Base-by-base conservation (phyloP, 2,329 filamentous ascomycete genomes). In the Trichoderma afroharzianum region DNA sequence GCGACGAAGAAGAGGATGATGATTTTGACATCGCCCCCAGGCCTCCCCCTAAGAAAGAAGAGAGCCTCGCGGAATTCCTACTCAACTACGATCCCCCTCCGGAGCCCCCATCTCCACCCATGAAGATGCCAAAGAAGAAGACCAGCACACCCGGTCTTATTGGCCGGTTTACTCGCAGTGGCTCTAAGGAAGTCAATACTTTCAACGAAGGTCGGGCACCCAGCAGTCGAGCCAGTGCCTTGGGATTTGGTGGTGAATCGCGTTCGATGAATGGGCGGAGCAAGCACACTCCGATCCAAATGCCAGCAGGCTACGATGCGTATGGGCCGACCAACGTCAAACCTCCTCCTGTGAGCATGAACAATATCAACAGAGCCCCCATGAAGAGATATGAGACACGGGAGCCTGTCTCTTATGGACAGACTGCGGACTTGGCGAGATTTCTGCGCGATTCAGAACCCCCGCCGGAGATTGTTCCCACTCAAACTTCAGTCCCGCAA, bases 11-110 rank as follows among this genome's bases (percentile, higher is more conserved):
- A 9, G 86, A 90, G 2, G 84, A 79, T 5, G 84, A 79, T 5
- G 77, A 88, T 21, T 86, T 90, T 6, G 83, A 77, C 26, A 73
- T 88, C 33, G 76, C 80, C 47, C 76, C 83, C 77, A 77, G 82
- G 71, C 74, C 78, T 30, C 79, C 81, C 14, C 77, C 76, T 4
- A 84, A 84, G 73, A 82, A 86, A 73, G 89, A 92, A 77, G 91
- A 94, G 80, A 92, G 89, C 74, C 80, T 95, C 63, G 88, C 91
- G 36, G 92, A 95, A 74, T 95, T 95, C 77, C 80, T 95, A 53
- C 88, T 87, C 72, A 93, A 88, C 79, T 90, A 88, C 72, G 87
- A 91, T 50, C 92, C 92, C 6, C 91, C 92, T 0, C 82, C 85
- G 1, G 84, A 86, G 74, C 83, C 87, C 3, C 76, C 83, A 0